Evolutionary conservation across 345 rosid species (phyloP), one percentile per base, ranked within the genome.

Genomic region (Litchi chinensis): DNA sequence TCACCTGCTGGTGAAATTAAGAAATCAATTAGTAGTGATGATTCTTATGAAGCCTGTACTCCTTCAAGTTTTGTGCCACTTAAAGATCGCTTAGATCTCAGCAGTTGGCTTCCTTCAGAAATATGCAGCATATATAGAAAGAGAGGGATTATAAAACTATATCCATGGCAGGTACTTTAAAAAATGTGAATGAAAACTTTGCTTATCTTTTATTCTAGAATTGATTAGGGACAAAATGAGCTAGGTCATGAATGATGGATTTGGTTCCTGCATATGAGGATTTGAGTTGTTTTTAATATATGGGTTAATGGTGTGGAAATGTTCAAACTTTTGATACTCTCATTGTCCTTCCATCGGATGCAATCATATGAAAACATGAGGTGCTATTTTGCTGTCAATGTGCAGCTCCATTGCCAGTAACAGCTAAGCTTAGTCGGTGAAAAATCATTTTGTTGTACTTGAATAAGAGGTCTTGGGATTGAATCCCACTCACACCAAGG

Each of bases 81-180:
- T 66, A 87, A 85, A 81, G 95, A 88, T 73, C 78, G 70, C 72
- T 80, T 91, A 69, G 87, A 84, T 70, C 86, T 93, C 48, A 85
- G 83, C 86, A 83, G 82, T 69, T 95, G 98, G 99, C 99, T 95
- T 88, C 98, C 98, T 79, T 73, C 83, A 71, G 93, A 91, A 79
- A 86, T 93, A 80, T 92, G 97, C 88, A 81, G 76, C 81, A 82
- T 86, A 74, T 95, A 93, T 86, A 88, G 83, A 79, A 93, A 83
- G 86, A 95, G 74, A 88, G 98, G 98, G 84, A 92, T 95, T 73
- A 88, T 88, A 66, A 89, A 91, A 87, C 86, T 95, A 44, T 92
- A 95, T 85, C 89, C 91, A 64, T 95, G 99, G 99, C 98, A 95
- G 99, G 99, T 95, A 88, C 50, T 22, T 76, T 70, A 66, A 10